phyloP scores from a whole-genome alignment of 73 alveolate genomes.

The Paramecium sexaurelia region DNA sequence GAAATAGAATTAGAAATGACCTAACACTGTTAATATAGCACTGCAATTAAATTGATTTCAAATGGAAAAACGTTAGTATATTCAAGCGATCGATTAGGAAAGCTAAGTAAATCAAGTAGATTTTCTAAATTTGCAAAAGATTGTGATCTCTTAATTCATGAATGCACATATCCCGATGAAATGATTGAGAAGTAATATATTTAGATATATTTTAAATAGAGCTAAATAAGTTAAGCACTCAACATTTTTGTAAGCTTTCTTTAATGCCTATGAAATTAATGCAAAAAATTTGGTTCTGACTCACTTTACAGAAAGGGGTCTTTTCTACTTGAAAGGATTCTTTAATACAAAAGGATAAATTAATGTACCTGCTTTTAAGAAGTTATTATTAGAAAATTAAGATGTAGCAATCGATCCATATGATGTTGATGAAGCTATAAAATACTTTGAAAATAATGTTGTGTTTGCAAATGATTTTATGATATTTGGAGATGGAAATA shows the following conservation, averaged over 20 bases:
- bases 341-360: background rate
- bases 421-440: background rate
- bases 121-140: background rate
- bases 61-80: background rate
- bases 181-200: background rate
- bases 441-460: background rate
- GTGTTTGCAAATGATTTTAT: conserved; percentile 23
- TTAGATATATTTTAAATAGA: background rate
- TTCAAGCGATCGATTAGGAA: conserved; percentile 19
- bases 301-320: background rate
- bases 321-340: background rate
- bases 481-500: background rate
- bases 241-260: conserved; percentile 27
- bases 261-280: background rate
- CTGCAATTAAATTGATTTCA: background rate
- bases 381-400: background rate
- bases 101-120: background rate
- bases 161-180: conserved; percentile 50
- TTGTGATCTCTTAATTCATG: conserved; percentile 43
- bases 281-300: background rate
- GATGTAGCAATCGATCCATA: background rate
- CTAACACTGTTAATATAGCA: background rate
- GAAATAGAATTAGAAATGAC: background rate
- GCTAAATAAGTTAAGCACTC: background rate
- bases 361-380: background rate